These are phyloP conservation scores for Leccinum disarticulatum DNA, from an alignment of 768 basidiomycete genomes.

Conservation along the genomic window DNA sequence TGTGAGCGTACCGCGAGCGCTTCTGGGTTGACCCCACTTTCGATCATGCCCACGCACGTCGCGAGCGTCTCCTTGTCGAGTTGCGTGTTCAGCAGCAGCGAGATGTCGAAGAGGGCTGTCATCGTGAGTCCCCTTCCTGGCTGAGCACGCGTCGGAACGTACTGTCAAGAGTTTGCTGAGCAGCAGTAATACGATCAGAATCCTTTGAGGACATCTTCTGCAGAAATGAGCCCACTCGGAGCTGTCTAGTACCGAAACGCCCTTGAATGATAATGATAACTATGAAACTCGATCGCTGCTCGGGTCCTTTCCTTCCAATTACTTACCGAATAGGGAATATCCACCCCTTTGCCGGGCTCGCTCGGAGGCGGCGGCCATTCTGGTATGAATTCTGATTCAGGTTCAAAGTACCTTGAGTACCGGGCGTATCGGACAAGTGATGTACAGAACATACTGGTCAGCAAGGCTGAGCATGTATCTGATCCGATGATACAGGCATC, in stretches of 20 bases:
- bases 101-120: slow-evolving; percentile 81
- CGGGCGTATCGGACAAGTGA: neutral
- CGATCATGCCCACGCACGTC: slow-evolving; percentile 89
- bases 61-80: slow-evolving; percentile 91
- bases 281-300: neutral
- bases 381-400: neutral
- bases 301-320: neutral
- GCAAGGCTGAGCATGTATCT: neutral
- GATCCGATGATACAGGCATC: neutral
- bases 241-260: neutral
- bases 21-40: slow-evolving; percentile 89
- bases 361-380: neutral
- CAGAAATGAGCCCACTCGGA: neutral
- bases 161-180: slow-evolving; percentile 74
- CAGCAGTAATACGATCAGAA: slow-evolving; percentile 58
- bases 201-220: slow-evolving; percentile 45
- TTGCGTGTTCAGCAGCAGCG: slow-evolving; percentile 83
- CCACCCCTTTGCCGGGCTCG: neutral
- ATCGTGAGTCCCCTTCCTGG: slow-evolving; percentile 9
- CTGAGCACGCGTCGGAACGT: slow-evolving; percentile 28
- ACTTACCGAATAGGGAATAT: slow-evolving; percentile 10
- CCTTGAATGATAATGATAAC: neutral
- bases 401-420: too few species aligned
- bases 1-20: slow-evolving; percentile 73
- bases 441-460: neutral